Evolutionary conservation across 192 early-diverging fungal genomes (phyloP).

Genomic region (Coemansia sp.): DNA sequence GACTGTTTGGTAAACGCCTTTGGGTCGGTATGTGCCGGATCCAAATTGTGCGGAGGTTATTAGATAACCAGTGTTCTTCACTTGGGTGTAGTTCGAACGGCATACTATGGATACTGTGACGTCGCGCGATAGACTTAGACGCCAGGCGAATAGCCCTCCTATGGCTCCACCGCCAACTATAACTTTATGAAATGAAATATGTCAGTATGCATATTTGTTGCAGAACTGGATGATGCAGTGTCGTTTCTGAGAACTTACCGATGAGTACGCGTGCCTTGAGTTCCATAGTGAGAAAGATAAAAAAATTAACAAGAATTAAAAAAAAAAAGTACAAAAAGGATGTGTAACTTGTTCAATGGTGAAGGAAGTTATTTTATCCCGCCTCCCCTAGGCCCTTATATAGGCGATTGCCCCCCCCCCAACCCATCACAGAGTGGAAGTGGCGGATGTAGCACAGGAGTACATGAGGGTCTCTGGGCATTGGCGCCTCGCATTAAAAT

Average conservation of each 20-base stretch:
- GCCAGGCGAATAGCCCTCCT: constrained; percentile 51
- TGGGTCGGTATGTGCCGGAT: constrained; percentile 25
- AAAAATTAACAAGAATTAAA: neutral
- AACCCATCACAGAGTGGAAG: neutral
- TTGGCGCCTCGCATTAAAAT: neutral
- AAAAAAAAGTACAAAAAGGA: neutral
- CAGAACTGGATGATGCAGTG: neutral
- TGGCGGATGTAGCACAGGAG: neutral
- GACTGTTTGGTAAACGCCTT: constrained; percentile 27
- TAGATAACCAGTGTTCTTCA: constrained; percentile 26
- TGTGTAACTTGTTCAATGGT: neutral
- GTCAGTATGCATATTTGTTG: neutral
- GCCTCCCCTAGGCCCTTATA: neutral
- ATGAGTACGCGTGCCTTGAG: constrained; percentile 46
- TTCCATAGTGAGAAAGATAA: constrained; percentile 32
- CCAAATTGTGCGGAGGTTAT: constrained; percentile 48
- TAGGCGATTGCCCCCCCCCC: neutral
- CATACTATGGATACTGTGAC: constrained; percentile 44
- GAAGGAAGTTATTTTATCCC: neutral
- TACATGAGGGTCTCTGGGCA: too few relatives aligned
- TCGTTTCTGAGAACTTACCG: constrained; percentile 22
- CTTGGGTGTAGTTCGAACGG: constrained; percentile 48
- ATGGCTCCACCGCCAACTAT: constrained; percentile 56
- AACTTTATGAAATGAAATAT: neutral
- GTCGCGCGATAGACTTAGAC: constrained; percentile 36